Percentiles rank a stretch among this genome's conserved stretches.
Evolutionary conservation across 2,329 filamentous ascomycete genomes (phyloP).

Genomic region (Botrytis paeoniae): DNA sequence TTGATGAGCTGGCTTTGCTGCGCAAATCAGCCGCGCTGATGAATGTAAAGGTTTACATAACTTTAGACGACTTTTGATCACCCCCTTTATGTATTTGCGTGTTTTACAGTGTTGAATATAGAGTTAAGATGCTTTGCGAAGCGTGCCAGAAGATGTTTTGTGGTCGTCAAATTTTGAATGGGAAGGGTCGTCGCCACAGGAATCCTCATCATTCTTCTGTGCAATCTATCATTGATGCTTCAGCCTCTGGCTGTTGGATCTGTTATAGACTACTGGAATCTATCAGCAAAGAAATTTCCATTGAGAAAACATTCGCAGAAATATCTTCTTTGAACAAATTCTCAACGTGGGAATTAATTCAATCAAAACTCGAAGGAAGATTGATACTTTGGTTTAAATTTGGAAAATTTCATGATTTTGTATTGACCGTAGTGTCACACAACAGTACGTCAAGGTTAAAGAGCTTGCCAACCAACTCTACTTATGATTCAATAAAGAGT

Average conservation of each 20-base stretch:
- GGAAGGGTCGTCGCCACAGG: no score
- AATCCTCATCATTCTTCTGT: conserved; percentile 1
- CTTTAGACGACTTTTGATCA: background rate
- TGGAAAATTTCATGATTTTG: no score
- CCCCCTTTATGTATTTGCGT: background rate
- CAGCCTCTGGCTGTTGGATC: conserved; percentile 2
- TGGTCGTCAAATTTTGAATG: background rate
- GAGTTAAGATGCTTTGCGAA: background rate
- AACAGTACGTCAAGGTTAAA: background rate
- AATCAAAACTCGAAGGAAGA: no score
- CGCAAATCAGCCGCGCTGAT: background rate
- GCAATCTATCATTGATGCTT: background rate
- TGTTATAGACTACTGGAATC: background rate
- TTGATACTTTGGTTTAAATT: no score
- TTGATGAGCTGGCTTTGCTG: background rate
- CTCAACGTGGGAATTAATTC: no score
- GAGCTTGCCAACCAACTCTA: background rate
- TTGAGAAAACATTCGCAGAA: no score
- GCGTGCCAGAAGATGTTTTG: background rate
- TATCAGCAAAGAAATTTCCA: no score
- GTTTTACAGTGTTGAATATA: background rate
- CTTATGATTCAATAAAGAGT: background rate
- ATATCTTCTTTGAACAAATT: background rate
- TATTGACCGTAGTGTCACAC: background rate
- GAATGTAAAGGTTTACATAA: background rate